Conservation (phyloP, 108 stramenopile genomes). For the Asterionellopsis glacialis region DNA sequence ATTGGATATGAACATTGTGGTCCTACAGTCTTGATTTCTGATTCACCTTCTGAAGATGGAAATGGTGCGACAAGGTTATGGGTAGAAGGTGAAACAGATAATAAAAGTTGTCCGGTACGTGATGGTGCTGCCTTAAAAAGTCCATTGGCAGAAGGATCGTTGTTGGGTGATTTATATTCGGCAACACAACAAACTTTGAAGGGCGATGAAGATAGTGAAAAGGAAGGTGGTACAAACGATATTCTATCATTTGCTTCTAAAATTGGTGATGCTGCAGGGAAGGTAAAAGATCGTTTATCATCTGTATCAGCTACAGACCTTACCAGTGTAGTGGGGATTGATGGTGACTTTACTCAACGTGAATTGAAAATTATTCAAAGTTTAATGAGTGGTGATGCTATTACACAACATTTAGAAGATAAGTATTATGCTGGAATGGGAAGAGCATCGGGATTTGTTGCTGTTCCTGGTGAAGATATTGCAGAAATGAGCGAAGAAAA, state of each 20-base stretch:
- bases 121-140: constrained; percentile 56
- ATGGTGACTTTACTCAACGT: constrained; percentile 55
- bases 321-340: constrained; percentile 63
- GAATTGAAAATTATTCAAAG: constrained; percentile 66
- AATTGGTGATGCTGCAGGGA: constrained; percentile 17
- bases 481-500: constrained; percentile 16
- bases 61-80: constrained; percentile 36
- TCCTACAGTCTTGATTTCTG: constrained; percentile 56
- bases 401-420: constrained; percentile 81
- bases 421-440: constrained; percentile 77
- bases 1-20: constrained; percentile 85
- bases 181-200: constrained; percentile 18
- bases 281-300: constrained; percentile 43
- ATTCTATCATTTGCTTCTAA: constrained; percentile 9
- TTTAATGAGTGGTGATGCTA: constrained; percentile 58
- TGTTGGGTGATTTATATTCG: constrained; percentile 59
- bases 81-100: constrained; percentile 73
- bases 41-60: constrained; percentile 12
- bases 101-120: constrained; percentile 60
- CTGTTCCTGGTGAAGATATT: constrained; percentile 59
- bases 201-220: constrained; percentile 12
- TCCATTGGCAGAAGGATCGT: constrained; percentile 56
- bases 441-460: constrained; percentile 58
- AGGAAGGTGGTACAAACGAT: not conserved
- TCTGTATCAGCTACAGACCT: constrained; percentile 51